Percentiles rank a stretch among this genome's conserved stretches.
phyloP scores from a whole-genome alignment of 208 protist genomes.

The Crithidia fasciculata region DNA sequence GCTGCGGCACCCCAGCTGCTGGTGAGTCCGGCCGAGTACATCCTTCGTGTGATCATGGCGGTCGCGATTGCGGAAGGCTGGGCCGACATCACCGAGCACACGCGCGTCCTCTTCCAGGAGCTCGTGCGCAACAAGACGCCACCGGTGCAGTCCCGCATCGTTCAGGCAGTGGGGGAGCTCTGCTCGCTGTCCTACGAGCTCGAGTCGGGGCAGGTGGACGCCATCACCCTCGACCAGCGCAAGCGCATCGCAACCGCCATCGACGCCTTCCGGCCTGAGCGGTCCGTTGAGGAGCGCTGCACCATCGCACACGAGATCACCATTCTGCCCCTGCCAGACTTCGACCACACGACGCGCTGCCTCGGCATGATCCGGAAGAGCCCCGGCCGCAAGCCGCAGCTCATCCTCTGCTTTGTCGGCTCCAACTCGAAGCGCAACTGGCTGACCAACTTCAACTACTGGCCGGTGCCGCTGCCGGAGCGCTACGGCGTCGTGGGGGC shows the following conservation, averaged over 20 bases:
- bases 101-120: slow-evolving; percentile 46
- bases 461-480: slow-evolving; percentile 33
- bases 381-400: slow-evolving; percentile 55
- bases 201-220: slow-evolving; percentile 31
- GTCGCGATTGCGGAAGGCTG: slow-evolving; percentile 64
- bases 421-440: slow-evolving; percentile 62
- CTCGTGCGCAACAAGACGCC: slow-evolving; percentile 47
- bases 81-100: slow-evolving; percentile 63
- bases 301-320: slow-evolving; percentile 64
- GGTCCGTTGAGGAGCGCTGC: slow-evolving; percentile 59
- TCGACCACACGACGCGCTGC: slow-evolving; percentile 60
- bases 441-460: slow-evolving; percentile 63
- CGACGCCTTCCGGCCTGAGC: slow-evolving; percentile 64
- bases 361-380: slow-evolving; percentile 56
- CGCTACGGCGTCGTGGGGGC: slow-evolving; percentile 42
- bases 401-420: slow-evolving; percentile 69
- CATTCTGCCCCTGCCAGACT: slow-evolving; percentile 61
- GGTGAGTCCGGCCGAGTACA: slow-evolving; percentile 56
- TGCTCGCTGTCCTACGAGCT: slow-evolving; percentile 70
- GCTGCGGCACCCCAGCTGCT: slow-evolving; percentile 3
- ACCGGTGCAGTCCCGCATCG: slow-evolving; percentile 55
- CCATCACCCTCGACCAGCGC: slow-evolving; percentile 53
- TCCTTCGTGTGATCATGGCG: slow-evolving; percentile 52
- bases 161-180: slow-evolving; percentile 51
- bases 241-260: slow-evolving; percentile 62